These are phyloP conservation scores for Zymoseptoria tritici DNA, from an alignment of 2,329 filamentous ascomycete genomes.

Conservation along the genomic window DNA sequence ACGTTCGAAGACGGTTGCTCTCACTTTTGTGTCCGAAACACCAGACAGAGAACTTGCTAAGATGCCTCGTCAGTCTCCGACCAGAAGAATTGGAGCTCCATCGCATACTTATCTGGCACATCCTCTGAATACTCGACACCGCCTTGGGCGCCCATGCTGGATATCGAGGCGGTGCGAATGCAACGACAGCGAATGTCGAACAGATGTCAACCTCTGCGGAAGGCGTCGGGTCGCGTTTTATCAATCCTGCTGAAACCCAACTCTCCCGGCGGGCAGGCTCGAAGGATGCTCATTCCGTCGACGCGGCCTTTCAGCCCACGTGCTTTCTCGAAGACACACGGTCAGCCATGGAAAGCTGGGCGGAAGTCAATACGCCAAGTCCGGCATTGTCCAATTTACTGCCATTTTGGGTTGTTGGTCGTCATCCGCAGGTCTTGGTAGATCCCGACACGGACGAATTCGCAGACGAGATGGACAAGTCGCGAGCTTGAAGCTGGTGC, in stretches of 20 bases:
- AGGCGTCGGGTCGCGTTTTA: background rate
- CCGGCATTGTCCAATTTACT: background rate
- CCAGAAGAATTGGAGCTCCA: background rate
- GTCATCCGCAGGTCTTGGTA: background rate
- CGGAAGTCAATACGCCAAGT: background rate
- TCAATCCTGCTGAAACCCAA: background rate
- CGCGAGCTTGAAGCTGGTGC: too few relatives aligned
- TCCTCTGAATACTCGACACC: background rate
- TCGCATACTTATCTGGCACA: background rate
- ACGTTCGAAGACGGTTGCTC: background rate
- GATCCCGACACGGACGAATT: background rate
- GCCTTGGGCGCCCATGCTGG: background rate
- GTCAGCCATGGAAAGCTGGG: background rate
- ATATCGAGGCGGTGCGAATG: background rate
- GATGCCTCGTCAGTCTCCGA: background rate
- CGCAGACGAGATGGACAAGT: background rate
- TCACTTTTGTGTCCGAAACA: conserved; percentile 3
- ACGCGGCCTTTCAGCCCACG: background rate
- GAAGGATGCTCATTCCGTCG: background rate
- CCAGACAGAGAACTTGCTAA: background rate
- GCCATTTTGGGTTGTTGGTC: background rate
- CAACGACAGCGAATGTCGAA: background rate
- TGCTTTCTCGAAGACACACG: background rate
- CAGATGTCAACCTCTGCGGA: too few relatives aligned
- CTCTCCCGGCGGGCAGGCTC: background rate